phyloP scores from a whole-genome alignment of 164 flowering plant genomes.

The Nelumbo lutea region DNA sequence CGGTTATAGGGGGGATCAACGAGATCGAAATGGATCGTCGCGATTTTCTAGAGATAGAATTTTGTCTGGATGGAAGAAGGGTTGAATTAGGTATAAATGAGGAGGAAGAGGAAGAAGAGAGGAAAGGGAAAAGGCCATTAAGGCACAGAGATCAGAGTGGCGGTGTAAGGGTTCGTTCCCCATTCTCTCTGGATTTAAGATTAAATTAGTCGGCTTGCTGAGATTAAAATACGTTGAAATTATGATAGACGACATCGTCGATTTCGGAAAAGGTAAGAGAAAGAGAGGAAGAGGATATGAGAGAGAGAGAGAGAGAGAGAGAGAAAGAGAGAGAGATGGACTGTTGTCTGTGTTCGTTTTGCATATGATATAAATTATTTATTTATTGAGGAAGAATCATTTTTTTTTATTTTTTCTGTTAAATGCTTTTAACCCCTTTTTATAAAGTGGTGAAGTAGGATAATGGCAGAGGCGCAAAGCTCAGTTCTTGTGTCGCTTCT shows the following conservation, averaged over 20 bases:
- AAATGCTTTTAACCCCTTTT: neutral
- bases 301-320: neutral
- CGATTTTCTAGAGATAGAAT: neutral
- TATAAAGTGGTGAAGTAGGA: neutral
- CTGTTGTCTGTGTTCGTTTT: neutral
- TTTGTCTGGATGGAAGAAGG: neutral
- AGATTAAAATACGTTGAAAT: conserved; percentile 23
- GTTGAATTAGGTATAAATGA: neutral
- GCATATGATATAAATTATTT: neutral
- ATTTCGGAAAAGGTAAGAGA: conserved; percentile 13
- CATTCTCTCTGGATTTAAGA: conserved; percentile 14
- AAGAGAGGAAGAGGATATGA: neutral
- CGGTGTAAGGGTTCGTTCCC: neutral
- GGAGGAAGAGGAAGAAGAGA: neutral
- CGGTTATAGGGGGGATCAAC: neutral
- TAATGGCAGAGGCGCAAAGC: neutral
- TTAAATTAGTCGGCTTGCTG: conserved; percentile 14
- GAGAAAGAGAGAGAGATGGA: neutral
- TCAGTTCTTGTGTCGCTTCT: neutral
- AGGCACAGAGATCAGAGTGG: conserved; percentile 2
- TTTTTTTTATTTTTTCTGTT: neutral
- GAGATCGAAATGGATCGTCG: neutral
- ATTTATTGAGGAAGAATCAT: neutral
- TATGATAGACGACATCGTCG: conserved; percentile 21
- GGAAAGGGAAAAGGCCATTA: conserved; percentile 3